phyloP scores from a whole-genome alignment of 1,284 basidiomycete genomes.

The Peniophora sp. region DNA sequence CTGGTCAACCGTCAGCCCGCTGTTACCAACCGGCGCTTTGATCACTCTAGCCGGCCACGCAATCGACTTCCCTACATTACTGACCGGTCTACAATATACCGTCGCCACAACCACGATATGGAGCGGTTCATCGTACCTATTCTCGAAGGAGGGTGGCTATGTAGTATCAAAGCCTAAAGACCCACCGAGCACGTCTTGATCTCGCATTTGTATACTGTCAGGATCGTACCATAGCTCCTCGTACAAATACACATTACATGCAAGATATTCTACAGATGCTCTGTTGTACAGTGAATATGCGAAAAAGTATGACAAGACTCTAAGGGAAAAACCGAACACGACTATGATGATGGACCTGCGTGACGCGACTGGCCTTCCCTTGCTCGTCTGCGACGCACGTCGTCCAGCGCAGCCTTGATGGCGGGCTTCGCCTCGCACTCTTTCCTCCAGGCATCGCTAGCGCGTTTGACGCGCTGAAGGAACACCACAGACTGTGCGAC shows the following conservation, averaged over 20 bases:
- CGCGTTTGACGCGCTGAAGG: constrained; percentile 58
- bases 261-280: not conserved
- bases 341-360: not conserved
- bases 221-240: too few relatives aligned
- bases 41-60: constrained; percentile 39
- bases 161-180: constrained; percentile 6
- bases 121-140: constrained; percentile 88
- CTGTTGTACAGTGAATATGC: not conserved
- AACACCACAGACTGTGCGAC: constrained; percentile 59
- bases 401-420: constrained; percentile 57
- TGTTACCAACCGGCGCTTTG: constrained; percentile 39
- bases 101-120: constrained; percentile 88
- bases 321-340: not conserved
- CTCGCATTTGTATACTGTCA: too few relatives aligned
- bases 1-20: constrained; percentile 75
- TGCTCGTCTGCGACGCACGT: constrained; percentile 51
- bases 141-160: constrained; percentile 58
- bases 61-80: constrained; percentile 36
- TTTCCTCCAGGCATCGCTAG: constrained; percentile 53
- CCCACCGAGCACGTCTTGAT: too few relatives aligned
- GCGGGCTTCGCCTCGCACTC: constrained; percentile 53
- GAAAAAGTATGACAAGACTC: constrained; percentile 3
- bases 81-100: constrained; percentile 33
- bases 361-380: constrained; percentile 8
- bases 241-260: constrained; percentile 1